A percentile compares a stretch with the other conserved stretches of the same genome.
These are phyloP conservation scores for Pelagomonas calceolata DNA, from an alignment of 108 stramenopile species.

Conservation along the genomic window DNA sequence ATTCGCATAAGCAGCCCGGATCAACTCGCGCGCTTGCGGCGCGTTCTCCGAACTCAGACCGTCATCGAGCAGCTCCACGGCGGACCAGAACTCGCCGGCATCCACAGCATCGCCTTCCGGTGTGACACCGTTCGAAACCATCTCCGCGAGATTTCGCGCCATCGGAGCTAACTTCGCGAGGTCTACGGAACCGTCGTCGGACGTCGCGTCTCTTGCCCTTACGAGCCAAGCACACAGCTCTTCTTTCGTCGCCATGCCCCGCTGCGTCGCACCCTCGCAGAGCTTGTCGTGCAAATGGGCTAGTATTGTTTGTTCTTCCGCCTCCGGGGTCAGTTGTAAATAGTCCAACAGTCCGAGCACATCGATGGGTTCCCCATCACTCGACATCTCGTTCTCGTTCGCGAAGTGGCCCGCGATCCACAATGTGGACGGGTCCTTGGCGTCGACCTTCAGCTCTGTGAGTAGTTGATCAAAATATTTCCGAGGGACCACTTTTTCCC, in stretches of 20 bases:
- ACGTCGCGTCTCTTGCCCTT: no score
- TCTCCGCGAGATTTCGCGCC: neutral
- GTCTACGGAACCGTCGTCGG: neutral
- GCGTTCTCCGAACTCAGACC: neutral
- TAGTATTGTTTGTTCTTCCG: neutral
- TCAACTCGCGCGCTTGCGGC: neutral
- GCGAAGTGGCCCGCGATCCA: neutral
- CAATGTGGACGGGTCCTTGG: neutral
- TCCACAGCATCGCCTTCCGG: neutral
- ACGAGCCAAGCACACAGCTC: neutral
- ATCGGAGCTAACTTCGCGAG: neutral
- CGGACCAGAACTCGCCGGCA: neutral
- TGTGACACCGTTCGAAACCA: neutral
- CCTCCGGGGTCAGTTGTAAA: neutral
- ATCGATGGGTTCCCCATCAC: neutral
- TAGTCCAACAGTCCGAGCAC: neutral
- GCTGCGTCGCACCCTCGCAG: neutral
- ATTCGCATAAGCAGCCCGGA: neutral
- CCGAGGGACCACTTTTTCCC: neutral
- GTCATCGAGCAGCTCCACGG: neutral
- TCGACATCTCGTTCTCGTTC: neutral
- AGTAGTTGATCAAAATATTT: neutral
- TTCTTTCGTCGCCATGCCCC: neutral
- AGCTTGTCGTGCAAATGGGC: neutral
- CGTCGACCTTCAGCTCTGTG: neutral